Evolutionary conservation across 495 filamentous ascomycete species (phyloP).

Genomic region (Podospora sp.): DNA sequence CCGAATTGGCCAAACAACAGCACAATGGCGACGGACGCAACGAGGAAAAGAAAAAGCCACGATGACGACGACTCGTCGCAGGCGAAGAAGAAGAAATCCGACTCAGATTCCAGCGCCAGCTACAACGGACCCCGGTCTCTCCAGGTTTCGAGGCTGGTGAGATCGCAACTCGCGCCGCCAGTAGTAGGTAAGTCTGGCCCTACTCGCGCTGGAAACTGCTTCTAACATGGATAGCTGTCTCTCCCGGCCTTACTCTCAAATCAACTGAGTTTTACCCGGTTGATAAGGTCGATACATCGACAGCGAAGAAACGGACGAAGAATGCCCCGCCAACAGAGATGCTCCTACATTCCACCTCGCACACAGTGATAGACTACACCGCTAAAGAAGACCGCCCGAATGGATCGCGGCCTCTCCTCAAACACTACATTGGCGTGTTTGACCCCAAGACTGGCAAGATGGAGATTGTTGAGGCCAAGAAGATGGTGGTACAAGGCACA

Average conservation of each 20-base stretch:
- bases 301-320: conserved; percentile 43
- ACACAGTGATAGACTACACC: conserved; percentile 78
- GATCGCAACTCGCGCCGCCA: conserved; percentile 62
- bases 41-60: conserved; percentile 75
- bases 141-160: conserved; percentile 60
- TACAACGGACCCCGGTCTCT: conserved; percentile 42
- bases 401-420: conserved; percentile 63
- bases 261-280: conserved; percentile 66
- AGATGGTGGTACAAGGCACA: conserved; percentile 68
- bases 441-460: conserved; percentile 73
- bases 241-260: conserved; percentile 64
- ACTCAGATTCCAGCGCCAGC: conserved; percentile 33
- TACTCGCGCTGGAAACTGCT: neutral
- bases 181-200: conserved; percentile 59
- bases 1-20: conserved; percentile 5
- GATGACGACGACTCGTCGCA: conserved; percentile 50
- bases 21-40: conserved; percentile 57
- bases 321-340: conserved; percentile 60
- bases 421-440: conserved; percentile 85
- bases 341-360: conserved; percentile 72
- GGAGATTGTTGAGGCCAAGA: conserved; percentile 73
- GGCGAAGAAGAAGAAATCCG: conserved; percentile 64
- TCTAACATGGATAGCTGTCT: conserved; percentile 55
- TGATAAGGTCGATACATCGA: conserved; percentile 49
- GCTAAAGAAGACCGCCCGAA: conserved; percentile 71